These are phyloP conservation scores for Truncatella angustata DNA, from an alignment of 2,329 filamentous ascomycete species.

Conservation along the genomic window DNA sequence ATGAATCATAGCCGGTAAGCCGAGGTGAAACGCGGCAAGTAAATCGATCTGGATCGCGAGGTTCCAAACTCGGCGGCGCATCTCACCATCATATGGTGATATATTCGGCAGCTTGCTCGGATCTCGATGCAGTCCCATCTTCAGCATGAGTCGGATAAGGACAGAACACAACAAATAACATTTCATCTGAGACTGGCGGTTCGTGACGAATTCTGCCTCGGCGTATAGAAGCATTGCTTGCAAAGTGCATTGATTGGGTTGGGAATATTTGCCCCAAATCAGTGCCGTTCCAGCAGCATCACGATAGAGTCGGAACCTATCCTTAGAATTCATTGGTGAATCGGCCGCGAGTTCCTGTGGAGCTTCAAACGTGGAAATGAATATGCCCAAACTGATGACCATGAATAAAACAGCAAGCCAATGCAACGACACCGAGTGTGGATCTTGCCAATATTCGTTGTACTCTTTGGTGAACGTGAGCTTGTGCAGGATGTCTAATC, in stretches of 20 bases:
- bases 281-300: constrained; percentile 51
- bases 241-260: constrained; percentile 46
- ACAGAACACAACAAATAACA: constrained; percentile 52
- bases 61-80: constrained; percentile 53
- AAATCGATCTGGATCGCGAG: constrained; percentile 59
- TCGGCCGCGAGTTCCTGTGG: constrained; percentile 43
- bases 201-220: constrained; percentile 53
- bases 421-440: constrained; percentile 34
- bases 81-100: constrained; percentile 51
- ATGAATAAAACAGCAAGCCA: constrained; percentile 54
- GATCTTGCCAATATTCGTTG: constrained; percentile 46
- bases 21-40: constrained; percentile 65
- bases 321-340: constrained; percentile 36
- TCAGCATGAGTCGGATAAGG: constrained; percentile 52
- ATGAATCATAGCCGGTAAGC: constrained; percentile 64
- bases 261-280: constrained; percentile 47
- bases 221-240: constrained; percentile 51
- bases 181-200: constrained; percentile 49
- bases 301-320: constrained; percentile 48
- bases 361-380: constrained; percentile 42
- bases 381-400: constrained; percentile 40
- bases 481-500: constrained; percentile 49
- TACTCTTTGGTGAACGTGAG: constrained; percentile 54
- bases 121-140: constrained; percentile 59
- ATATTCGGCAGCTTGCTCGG: constrained; percentile 49